Conservation (phyloP, 306 rosid genomes). For the Lupinus albus region DNA sequence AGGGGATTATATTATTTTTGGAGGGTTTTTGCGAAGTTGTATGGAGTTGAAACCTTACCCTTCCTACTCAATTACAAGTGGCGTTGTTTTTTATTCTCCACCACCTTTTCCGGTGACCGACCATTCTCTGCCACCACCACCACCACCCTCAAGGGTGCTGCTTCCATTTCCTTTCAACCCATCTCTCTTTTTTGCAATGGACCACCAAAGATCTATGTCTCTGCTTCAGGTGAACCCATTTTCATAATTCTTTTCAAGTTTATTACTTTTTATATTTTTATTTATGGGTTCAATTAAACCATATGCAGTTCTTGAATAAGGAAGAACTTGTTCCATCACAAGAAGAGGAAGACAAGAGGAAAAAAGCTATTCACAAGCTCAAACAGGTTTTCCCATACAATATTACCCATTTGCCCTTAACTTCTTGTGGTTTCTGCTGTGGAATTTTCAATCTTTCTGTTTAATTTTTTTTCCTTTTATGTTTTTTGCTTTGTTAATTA, state of each 20-base stretch:
- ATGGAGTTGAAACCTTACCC: constrained; percentile 44
- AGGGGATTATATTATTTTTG: constrained; percentile 6
- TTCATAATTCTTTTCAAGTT: background rate
- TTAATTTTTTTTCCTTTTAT: no score
- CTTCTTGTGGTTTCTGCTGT: background rate
- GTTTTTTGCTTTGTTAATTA: background rate
- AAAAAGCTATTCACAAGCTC: constrained; percentile 43
- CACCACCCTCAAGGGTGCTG: constrained; percentile 30
- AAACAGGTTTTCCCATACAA: constrained; percentile 45
- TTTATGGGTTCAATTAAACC: background rate
- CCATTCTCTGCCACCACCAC: constrained; percentile 17
- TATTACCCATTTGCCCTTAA: background rate
- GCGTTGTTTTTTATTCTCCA: constrained; percentile 30
- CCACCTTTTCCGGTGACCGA: constrained; percentile 22
- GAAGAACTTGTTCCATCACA: constrained; percentile 47
- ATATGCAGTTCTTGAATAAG: constrained; percentile 41
- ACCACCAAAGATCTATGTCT: constrained; percentile 44
- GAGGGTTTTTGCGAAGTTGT: constrained; percentile 25
- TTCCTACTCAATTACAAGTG: constrained; percentile 27
- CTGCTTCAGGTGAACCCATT: constrained; percentile 43
- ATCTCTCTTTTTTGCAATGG: constrained; percentile 32
- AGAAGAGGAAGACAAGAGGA: constrained; percentile 46
- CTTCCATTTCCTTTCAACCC: constrained; percentile 30
- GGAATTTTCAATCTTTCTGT: background rate
- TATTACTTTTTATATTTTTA: background rate